Percentiles rank a stretch among this genome's conserved stretches.
phyloP scores from a whole-genome alignment of 108 stramenopile genomes.

The Fistulifera pelliculosa region DNA sequence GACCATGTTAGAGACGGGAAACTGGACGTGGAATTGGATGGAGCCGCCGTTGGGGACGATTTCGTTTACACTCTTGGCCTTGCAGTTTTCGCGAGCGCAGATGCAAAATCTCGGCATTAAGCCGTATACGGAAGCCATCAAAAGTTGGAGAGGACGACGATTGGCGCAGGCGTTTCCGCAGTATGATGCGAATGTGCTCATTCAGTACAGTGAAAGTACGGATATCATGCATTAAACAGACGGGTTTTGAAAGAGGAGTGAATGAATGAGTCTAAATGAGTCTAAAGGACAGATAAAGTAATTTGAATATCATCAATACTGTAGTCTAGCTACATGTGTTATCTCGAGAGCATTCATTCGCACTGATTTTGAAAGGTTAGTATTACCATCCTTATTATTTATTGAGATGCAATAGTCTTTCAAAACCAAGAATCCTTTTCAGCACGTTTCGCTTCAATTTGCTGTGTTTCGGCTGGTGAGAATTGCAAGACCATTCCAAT shows the following conservation, averaged over 20 bases:
- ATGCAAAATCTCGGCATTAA: slow-evolving; percentile 73
- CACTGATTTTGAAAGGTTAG: too few species aligned
- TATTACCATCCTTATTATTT: too few species aligned
- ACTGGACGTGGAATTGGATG: slow-evolving; percentile 83
- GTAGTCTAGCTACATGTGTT: too few species aligned
- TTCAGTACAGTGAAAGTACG: slow-evolving; percentile 2
- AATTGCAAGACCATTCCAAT: slow-evolving; percentile 84
- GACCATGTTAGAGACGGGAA: slow-evolving; percentile 70
- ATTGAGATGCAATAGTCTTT: too few species aligned
- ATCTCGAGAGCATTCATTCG: too few species aligned
- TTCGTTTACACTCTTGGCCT: slow-evolving; percentile 67
- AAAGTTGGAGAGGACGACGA: slow-evolving; percentile 21
- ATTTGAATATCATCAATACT: too few species aligned
- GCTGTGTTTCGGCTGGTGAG: slow-evolving; percentile 52
- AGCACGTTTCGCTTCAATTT: slow-evolving; percentile 63
- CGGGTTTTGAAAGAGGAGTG: too few species aligned
- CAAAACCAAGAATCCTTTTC: slow-evolving; percentile 61
- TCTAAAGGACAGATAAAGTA: too few species aligned
- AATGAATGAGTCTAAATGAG: too few species aligned
- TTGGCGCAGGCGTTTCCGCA: slow-evolving; percentile 34
- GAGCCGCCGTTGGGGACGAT: slow-evolving; percentile 78
- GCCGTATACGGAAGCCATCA: slow-evolving; percentile 53
- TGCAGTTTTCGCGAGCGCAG: slow-evolving; percentile 69
- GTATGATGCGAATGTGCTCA: slow-evolving; percentile 28
- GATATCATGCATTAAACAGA: too few species aligned